Evolutionary conservation across 2,329 filamentous ascomycete genomes (phyloP).

Genomic region (Cercospora sojina): DNA sequence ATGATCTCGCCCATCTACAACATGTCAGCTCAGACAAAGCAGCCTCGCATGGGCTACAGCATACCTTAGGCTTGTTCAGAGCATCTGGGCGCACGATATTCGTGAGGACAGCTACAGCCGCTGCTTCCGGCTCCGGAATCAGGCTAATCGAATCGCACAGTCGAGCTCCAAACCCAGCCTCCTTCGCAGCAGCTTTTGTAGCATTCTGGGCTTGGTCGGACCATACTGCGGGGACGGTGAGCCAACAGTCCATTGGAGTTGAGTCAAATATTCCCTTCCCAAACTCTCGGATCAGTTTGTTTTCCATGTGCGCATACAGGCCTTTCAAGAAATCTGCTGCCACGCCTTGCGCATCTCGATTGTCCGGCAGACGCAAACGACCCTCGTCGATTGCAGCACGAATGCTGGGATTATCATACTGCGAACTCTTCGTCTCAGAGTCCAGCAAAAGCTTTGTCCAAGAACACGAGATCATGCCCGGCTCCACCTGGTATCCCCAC

Average conservation of each 20-base stretch:
- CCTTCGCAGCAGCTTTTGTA: conserved; percentile 24
- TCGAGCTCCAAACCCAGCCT: conserved; percentile 27
- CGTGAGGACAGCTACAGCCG: conserved; percentile 20
- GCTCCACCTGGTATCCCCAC: conserved; percentile 19
- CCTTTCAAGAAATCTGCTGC: conserved; percentile 13
- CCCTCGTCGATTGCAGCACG: conserved; percentile 19
- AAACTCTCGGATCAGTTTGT: conserved; percentile 11
- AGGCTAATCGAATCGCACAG: conserved; percentile 25
- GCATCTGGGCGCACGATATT: conserved; percentile 12
- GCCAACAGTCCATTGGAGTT: conserved; percentile 30
- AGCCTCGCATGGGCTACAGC: background rate
- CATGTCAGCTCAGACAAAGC: background rate
- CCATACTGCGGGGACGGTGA: conserved; percentile 35
- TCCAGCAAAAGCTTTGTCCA: conserved; percentile 25
- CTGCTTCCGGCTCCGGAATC: conserved; percentile 34
- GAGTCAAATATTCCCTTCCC: conserved; percentile 15
- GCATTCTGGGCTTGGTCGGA: conserved; percentile 27
- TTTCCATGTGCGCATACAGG: conserved; percentile 16
- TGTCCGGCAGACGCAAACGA: conserved; percentile 16
- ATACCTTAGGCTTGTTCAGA: conserved; percentile 6
- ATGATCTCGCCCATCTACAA: conserved; percentile 16
- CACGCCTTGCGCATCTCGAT: conserved; percentile 10
- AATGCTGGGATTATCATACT: conserved; percentile 18
- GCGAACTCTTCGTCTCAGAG: background rate
- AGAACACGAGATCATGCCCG: conserved; percentile 18